Evolutionary conservation across 805 yeast species (phyloP).

Genomic region (Kodamaea restingae): DNA sequence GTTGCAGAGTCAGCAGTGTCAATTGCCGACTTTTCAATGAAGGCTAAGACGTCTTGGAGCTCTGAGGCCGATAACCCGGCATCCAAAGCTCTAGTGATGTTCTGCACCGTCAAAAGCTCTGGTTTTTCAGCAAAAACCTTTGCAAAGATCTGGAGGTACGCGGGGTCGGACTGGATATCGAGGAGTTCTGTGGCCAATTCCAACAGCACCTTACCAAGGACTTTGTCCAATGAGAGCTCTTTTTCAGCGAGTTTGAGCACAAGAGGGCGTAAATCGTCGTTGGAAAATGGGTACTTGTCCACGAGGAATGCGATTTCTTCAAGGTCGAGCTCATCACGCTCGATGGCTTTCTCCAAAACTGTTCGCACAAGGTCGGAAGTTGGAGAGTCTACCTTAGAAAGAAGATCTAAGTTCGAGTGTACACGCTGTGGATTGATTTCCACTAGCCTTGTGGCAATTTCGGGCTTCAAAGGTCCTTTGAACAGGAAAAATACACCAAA

Average conservation of each 20-base stretch:
- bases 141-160: constrained; percentile 4
- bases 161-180: constrained; percentile 8
- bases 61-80: neutral
- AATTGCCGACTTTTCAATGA: constrained; percentile 19
- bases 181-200: constrained; percentile 1
- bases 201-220: neutral
- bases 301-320: neutral
- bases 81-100: constrained; percentile 7
- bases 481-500: constrained; percentile 12
- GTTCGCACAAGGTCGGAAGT: neutral
- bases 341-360: neutral
- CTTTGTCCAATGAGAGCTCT: constrained; percentile 1
- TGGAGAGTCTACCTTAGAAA: neutral
- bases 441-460: constrained; percentile 23
- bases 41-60: constrained; percentile 12
- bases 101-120: neutral
- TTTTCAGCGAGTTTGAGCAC: constrained; percentile 1
- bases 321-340: neutral
- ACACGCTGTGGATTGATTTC: constrained; percentile 52
- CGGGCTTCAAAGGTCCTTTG: constrained; percentile 2
- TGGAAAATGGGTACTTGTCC: neutral
- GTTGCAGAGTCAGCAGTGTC: constrained; percentile 20
- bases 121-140: constrained; percentile 7
- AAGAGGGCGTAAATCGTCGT: neutral
- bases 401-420: constrained; percentile 41